A percentile compares a stretch with the other conserved stretches of the same genome.
phyloP scores from a whole-genome alignment of 2,329 filamentous ascomycete genomes.

The Fusarium irregulare region DNA sequence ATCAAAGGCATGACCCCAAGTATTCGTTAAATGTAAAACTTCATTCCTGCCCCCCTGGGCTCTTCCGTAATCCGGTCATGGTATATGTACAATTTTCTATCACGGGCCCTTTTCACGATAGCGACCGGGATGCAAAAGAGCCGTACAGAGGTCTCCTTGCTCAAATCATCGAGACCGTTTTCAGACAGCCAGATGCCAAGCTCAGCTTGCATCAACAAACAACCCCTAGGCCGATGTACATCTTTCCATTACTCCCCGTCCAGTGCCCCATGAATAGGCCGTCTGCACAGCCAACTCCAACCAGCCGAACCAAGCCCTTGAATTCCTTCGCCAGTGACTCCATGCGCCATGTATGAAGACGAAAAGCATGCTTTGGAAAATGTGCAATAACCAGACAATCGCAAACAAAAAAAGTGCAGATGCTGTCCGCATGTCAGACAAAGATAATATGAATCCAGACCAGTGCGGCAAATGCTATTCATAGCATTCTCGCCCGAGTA shows the following conservation, averaged over 20 bases:
- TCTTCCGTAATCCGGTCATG: slow-evolving; percentile 52
- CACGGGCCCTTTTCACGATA: slow-evolving; percentile 44
- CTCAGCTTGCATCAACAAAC: slow-evolving; percentile 42
- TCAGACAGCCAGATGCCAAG: slow-evolving; percentile 38
- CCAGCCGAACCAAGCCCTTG: slow-evolving; percentile 52
- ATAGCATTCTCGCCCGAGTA: slow-evolving; percentile 26
- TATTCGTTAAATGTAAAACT: slow-evolving; percentile 42
- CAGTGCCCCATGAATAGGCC: slow-evolving; percentile 39
- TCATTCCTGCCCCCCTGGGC: slow-evolving; percentile 47
- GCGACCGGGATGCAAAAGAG: slow-evolving; percentile 39
- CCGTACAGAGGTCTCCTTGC: slow-evolving; percentile 25
- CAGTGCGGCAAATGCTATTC: slow-evolving; percentile 23
- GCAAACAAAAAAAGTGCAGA: slow-evolving; percentile 40
- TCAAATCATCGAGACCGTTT: slow-evolving; percentile 33
- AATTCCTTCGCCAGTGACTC: slow-evolving; percentile 54
- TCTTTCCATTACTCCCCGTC: slow-evolving; percentile 44
- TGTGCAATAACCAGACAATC: slow-evolving; percentile 50
- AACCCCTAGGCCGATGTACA: slow-evolving; percentile 30
- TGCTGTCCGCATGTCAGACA: slow-evolving; percentile 43
- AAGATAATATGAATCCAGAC: slow-evolving; percentile 48
- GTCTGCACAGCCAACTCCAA: slow-evolving; percentile 52
- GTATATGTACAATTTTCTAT: slow-evolving; percentile 57
- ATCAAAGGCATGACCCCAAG: slow-evolving; percentile 4
- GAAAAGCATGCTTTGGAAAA: slow-evolving; percentile 53
- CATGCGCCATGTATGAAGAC: slow-evolving; percentile 56